These are phyloP conservation scores for Fraxinus cuspidata DNA, from an alignment of 257 asterid genomes.

Conservation along the genomic window DNA sequence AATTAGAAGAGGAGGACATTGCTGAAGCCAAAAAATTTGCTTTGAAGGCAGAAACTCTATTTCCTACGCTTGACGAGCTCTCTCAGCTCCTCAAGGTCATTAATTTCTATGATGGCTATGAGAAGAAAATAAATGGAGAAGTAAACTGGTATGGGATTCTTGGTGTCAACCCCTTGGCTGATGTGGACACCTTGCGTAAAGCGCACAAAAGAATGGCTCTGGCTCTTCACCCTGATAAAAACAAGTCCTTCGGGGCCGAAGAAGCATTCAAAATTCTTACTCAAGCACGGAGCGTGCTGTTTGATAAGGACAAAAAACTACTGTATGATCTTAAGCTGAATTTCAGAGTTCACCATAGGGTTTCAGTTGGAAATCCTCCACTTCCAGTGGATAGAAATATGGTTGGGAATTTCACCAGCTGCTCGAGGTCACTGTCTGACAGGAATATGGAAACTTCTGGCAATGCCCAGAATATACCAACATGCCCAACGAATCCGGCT, in stretches of 20 bases:
- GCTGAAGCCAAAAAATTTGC: constrained; percentile 63
- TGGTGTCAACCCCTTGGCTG: constrained; percentile 48
- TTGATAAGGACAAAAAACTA: constrained; percentile 48
- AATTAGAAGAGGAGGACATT: constrained; percentile 50
- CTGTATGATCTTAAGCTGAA: constrained; percentile 41
- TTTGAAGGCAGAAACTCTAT: constrained; percentile 55
- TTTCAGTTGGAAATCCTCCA: constrained; percentile 21
- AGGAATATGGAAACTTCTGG: constrained; percentile 10
- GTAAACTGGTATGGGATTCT: constrained; percentile 56
- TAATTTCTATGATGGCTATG: constrained; percentile 40
- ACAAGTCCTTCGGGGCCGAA: constrained; percentile 63
- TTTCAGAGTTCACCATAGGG: constrained; percentile 17
- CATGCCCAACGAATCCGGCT: constrained; percentile 25
- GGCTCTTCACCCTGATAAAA: constrained; percentile 73
- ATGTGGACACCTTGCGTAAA: constrained; percentile 41
- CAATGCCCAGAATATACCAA: constrained; percentile 12
- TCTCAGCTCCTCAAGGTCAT: constrained; percentile 53
- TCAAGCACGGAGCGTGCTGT: constrained; percentile 58
- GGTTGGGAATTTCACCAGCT: constrained; percentile 11
- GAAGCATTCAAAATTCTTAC: constrained; percentile 67
- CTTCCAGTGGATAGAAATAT: constrained; percentile 15
- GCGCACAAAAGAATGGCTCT: constrained; percentile 55
- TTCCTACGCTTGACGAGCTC: constrained; percentile 65
- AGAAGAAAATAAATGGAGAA: constrained; percentile 50
- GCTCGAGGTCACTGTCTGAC: constrained; percentile 26